Conservation (phyloP, 164 flowering plant genomes). For the Dillenia suffruticosa region DNA sequence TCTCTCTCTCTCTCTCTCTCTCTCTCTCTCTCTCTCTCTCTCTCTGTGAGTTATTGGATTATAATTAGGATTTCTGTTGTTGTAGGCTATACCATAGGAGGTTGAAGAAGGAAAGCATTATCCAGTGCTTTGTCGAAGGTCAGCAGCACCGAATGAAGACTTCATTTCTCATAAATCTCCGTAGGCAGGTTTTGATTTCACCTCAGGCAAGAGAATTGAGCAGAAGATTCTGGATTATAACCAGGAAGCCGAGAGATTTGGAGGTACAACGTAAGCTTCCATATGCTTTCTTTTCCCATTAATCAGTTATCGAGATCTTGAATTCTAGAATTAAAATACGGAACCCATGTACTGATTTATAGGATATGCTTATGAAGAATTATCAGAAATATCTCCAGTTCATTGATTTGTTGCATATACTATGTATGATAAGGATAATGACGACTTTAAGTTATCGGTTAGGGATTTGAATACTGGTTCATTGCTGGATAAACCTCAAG, state of each 20-base stretch:
- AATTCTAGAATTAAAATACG: neutral
- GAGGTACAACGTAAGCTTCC: slow-evolving; percentile 43
- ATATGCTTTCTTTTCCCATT: neutral
- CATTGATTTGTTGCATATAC: slow-evolving; percentile 87
- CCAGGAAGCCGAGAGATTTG: slow-evolving; percentile 92
- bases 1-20: slow-evolving; percentile 1
- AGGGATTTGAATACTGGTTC: slow-evolving; percentile 76
- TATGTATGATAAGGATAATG: slow-evolving; percentile 90
- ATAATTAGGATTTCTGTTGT: slow-evolving; percentile 3
- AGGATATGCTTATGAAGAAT: slow-evolving; percentile 91
- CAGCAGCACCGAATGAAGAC: slow-evolving; percentile 65
- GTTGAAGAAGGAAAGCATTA: slow-evolving; percentile 93
- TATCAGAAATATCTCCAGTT: slow-evolving; percentile 91
- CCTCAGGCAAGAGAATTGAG: slow-evolving; percentile 81
- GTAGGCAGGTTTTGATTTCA: slow-evolving; percentile 81
- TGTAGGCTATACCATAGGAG: slow-evolving; percentile 89
- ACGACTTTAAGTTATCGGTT: slow-evolving; percentile 71
- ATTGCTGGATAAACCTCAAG: slow-evolving; percentile 73
- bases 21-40: no score
- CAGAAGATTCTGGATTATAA: slow-evolving; percentile 90
- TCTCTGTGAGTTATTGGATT: slow-evolving; percentile 2
- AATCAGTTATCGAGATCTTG: neutral
- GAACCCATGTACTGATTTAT: slow-evolving; percentile 1
- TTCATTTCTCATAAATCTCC: slow-evolving; percentile 73
- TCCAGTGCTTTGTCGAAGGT: slow-evolving; percentile 75